phyloP scores from a whole-genome alignment of 1,284 basidiomycete genomes.

The Cystobasidium slooffiae region DNA sequence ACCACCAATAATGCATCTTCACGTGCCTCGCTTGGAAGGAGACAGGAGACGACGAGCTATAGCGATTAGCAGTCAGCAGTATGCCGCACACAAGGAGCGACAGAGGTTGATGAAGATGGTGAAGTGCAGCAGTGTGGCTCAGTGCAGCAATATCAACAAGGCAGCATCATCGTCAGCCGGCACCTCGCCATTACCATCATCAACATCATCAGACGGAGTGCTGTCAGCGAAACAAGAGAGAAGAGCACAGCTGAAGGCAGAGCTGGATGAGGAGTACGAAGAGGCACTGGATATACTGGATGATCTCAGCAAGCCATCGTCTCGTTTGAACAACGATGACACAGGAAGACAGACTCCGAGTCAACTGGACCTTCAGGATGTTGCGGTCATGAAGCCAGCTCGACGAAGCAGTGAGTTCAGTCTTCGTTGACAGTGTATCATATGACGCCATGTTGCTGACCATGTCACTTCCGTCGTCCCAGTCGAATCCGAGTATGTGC shows the following conservation, averaged over 20 bases:
- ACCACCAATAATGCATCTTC: not conserved
- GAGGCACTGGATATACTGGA: slow-evolving; percentile 6
- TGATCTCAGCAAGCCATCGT: not conserved
- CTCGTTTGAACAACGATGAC: not conserved
- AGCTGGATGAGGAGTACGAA: not conserved
- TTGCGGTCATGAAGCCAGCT: not conserved
- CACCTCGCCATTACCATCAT: not conserved
- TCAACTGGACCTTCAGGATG: not conserved
- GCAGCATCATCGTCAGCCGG: not conserved
- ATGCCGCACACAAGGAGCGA: not conserved
- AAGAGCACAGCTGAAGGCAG: not conserved
- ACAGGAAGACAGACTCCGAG: not conserved
- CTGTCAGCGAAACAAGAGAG: not conserved
- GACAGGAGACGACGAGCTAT: not conserved
- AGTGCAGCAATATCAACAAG: not conserved
- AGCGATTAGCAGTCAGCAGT: slow-evolving; percentile 5
- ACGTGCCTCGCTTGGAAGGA: not conserved
- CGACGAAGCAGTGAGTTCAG: not conserved
- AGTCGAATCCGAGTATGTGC: not conserved
- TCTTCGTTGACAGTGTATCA: not conserved
- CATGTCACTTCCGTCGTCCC: not conserved
- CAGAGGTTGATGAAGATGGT: not conserved
- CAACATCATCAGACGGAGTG: not conserved
- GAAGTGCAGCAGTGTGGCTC: not conserved
- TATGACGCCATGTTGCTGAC: not conserved